Base-by-base conservation (phyloP, 1,139 yeast species). In the Suhomyces yuchorum region DNA sequence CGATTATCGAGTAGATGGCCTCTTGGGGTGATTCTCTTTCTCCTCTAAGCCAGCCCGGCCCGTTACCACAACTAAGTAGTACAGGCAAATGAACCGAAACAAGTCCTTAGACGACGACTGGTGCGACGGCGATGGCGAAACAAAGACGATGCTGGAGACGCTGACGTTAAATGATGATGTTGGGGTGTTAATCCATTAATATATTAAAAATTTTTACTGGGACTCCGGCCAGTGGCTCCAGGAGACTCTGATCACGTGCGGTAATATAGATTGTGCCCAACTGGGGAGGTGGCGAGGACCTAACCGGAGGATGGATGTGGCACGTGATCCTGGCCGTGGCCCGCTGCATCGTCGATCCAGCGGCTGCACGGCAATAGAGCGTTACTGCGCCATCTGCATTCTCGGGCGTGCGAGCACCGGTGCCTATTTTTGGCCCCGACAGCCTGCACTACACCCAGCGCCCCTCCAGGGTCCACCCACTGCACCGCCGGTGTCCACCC, bases 141-240 rank as follows among this genome's bases (percentile, higher is more conserved):
- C 45, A 38, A 46, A 43, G 41, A 41, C 42, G 50, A 47, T 47
- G 44, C 50, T 40, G 32, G 35, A 8, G 36, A 41, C 47, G 50
- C 50, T 46, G 45, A 42, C 42, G 39, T 19, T 15, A 36, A 23
- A 33, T 37, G 46, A 36, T 43, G 41, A 18, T 38, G 20, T 23
- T 46, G 40, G 47, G 37, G 43, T 33, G 37, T 28, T 20, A 33
- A 14, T 34, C n/a, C 28, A 17, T 28, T 22, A 43, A 37, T 42
- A 42, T 37, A 20, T 24, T 37, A 23, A 44, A 44, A 44, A 36
- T 15, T 40, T 44, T 44, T 44, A 32, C 53, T 64, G 66, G 18
- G 61, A 46, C 40, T 57, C 62, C 51, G 32, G 30, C 36, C 26
- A 12, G 14, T 17, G 42, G 17, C 23, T 3, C 26, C 9, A 3